Conservation (phyloP, 2,329 filamentous ascomycete genomes). For the Clarireedia paspali region DNA sequence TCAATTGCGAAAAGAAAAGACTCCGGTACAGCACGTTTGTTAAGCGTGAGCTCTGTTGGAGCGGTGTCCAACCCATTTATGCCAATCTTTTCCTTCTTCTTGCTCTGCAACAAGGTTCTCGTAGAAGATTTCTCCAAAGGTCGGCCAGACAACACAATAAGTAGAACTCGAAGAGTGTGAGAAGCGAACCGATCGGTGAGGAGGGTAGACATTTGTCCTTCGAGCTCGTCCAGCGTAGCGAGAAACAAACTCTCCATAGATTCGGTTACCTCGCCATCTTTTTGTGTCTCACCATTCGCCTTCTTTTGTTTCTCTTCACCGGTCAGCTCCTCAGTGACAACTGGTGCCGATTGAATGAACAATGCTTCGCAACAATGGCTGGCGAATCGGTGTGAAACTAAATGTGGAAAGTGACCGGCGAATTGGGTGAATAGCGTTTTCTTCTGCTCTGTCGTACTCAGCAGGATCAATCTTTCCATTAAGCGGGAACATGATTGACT, state of each 20-base stretch:
- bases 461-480: slow-evolving; percentile 82
- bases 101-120: slow-evolving; percentile 77
- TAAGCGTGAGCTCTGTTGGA: slow-evolving; percentile 38
- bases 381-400: slow-evolving; percentile 92
- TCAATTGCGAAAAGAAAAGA: slow-evolving; percentile 71
- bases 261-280: slow-evolving; percentile 33
- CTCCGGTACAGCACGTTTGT: slow-evolving; percentile 58
- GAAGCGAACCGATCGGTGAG: slow-evolving; percentile 83
- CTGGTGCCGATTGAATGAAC: slow-evolving; percentile 73
- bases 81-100: slow-evolving; percentile 79
- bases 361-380: slow-evolving; percentile 95
- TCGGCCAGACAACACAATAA: slow-evolving; percentile 78
- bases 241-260: slow-evolving; percentile 84
- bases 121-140: slow-evolving; percentile 63
- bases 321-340: slow-evolving; percentile 65
- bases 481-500: slow-evolving; percentile 92
- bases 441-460: slow-evolving; percentile 72
- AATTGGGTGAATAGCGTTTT: slow-evolving; percentile 84
- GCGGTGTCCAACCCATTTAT: slow-evolving; percentile 46
- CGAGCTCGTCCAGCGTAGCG: slow-evolving; percentile 76
- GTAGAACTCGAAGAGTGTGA: slow-evolving; percentile 77
- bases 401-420: slow-evolving; percentile 74
- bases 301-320: slow-evolving; percentile 38
- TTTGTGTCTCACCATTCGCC: slow-evolving; percentile 42
- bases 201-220: slow-evolving; percentile 73